Base-by-base conservation (phyloP, 2,329 filamentous ascomycete species). In the Coniochaeta sp. region DNA sequence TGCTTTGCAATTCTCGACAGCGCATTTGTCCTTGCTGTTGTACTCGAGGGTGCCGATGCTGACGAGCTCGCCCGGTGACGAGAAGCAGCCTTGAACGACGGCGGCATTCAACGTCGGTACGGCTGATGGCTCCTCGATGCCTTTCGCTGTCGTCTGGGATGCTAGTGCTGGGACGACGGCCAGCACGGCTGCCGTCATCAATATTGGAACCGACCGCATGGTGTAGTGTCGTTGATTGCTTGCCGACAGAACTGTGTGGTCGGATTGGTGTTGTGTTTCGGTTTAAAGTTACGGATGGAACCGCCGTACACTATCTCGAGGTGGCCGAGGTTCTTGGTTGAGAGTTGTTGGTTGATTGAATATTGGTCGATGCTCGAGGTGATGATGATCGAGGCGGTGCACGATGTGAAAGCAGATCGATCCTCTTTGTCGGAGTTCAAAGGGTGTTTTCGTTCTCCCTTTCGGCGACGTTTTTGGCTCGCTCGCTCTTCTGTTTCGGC, bases 1-100 rank as follows among this genome's bases (percentile, higher is more conserved):
- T 0, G 73, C 68, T 2, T 73, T 68, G 67, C 81, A 84, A 1
- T 66, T 57, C 0, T 65, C 32, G 16, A 64, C 65, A 10, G 68
- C 72, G 65, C 83, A 86, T 14, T 65, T 62, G 59, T 79, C 80
- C 14, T 74, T 75, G 2, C 72, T 68, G 67, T 77, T 77, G 64
- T 66, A 79, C 0, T 65, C 16, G 17, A 65, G 62, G 0, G 52
- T 64, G 1, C 59, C 59, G 61, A 67, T 64, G 30, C 67, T 54
- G 5, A 61, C 66, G 55, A 79, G 71, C 52, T 77, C 75, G 60
- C 78, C 80, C 0, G 67, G 62, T 0, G 75, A 77, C 4, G 69
- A 73, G 69, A 73, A 86, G 69, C 83, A 86, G 19, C 83, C 83
- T 24, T 83, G 79, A 1, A 77, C 75, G 2, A 75, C 78, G 50